These are phyloP conservation scores for Populus trichocarpa DNA, from an alignment of 441 rosid species.

Conservation along the genomic window DNA sequence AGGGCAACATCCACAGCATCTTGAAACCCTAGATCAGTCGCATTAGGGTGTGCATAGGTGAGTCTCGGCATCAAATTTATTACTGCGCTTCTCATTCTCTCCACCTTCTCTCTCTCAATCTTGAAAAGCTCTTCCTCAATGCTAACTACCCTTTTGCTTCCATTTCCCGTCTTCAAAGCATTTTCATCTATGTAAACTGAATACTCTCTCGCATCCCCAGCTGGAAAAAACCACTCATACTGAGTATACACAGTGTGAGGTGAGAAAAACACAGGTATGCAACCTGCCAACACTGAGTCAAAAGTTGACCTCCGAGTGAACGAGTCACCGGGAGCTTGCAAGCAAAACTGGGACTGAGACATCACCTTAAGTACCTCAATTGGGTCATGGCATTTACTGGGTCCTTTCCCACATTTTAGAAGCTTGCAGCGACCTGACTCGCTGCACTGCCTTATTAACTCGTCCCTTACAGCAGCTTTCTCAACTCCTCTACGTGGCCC, in stretches of 20 bases:
- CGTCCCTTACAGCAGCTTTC: slow-evolving; percentile 42
- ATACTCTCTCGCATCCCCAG: slow-evolving; percentile 23
- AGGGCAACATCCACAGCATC: slow-evolving; percentile 42
- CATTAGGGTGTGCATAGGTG: slow-evolving; percentile 50
- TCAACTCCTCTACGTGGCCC: slow-evolving; percentile 39
- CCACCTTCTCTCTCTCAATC: slow-evolving; percentile 28
- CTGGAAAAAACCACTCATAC: slow-evolving; percentile 43
- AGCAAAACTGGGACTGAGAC: slow-evolving; percentile 39
- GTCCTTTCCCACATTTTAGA: slow-evolving; percentile 21
- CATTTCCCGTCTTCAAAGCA: slow-evolving; percentile 4
- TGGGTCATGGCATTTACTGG: slow-evolving; percentile 37
- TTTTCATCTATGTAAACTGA: slow-evolving; percentile 37
- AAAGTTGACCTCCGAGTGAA: slow-evolving; percentile 51
- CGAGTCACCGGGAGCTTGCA: slow-evolving; percentile 57
- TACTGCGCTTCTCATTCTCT: slow-evolving; percentile 30
- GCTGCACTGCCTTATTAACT: slow-evolving; percentile 45
- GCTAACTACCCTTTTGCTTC: slow-evolving; percentile 2
- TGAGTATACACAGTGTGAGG: slow-evolving; percentile 55
- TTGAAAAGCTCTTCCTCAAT: slow-evolving; percentile 30
- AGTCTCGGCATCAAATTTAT: slow-evolving; percentile 41
- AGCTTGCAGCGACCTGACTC: slow-evolving; percentile 39
- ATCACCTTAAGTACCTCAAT: slow-evolving; percentile 29
- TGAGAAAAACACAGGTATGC: slow-evolving; percentile 58
- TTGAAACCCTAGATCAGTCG: slow-evolving; percentile 14
- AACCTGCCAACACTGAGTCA: slow-evolving; percentile 47